Evolutionary conservation across 1,284 basidiomycete species (phyloP), one percentile per base, ranked within the genome.

Genomic region (Anthracocystis setariae): DNA sequence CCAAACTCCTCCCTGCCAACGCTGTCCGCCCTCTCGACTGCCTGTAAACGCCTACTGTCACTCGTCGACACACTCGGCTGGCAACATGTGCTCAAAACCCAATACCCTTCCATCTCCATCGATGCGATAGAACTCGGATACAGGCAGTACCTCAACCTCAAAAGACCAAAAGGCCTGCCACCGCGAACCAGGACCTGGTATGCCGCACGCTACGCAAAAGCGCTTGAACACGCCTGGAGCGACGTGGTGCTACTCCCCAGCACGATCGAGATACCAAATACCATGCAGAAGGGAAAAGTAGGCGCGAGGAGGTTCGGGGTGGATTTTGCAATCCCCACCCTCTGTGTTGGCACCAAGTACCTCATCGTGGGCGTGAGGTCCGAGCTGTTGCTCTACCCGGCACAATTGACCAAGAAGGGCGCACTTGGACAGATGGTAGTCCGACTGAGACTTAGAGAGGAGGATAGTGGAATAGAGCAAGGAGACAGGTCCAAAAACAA

Each of bases 21-120:
- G 5, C 46, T 56, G n/a, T 33, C 52, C 5, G 23, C 46, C 0
- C 60, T 73, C 33, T 48, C 55, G 8, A 27, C 21, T 3, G 51
- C 60, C 15, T 55, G 55, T 43, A 44, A 17, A 0, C 56, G 46
- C n/a, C 9, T 51, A 0, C 42, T 61, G 2, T 7, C 8, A 3
- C 40, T 73, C n/a, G 46, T 68, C 24, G 70, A 73, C 39, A 33
- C 57, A 9, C 24, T 63, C 29, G 63, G 46, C 8, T 73, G 60
- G 60, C 37, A 45, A 1, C 5, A 47, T 2, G n/a, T 42, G 3
- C 42, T 66, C 21, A 0, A 3, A 20, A 9, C 18, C 3, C 35
- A 43, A 1, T 60, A 59, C 18, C 25, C 25, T 27, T 17, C 12
- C 2, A 10, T 66, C 1, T 24, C 15, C 1, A 12, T 46, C 5